phyloP scores from a whole-genome alignment of 2,329 filamentous ascomycete species.

The Trichoderma lentiforme region DNA sequence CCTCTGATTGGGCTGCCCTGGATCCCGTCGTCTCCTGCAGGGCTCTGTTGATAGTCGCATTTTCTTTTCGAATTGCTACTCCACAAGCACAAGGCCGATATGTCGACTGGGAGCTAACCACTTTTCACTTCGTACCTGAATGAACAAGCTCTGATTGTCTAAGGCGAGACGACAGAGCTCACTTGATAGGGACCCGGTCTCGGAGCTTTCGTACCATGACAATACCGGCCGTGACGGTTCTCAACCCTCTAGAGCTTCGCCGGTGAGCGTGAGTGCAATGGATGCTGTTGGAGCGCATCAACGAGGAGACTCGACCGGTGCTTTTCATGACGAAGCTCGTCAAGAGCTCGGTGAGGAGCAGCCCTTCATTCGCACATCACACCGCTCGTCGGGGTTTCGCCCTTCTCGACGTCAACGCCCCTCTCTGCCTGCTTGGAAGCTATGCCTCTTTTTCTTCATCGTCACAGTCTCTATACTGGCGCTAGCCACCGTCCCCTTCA shows the following conservation, averaged over 20 bases:
- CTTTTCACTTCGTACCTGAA: background rate
- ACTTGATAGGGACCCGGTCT: background rate
- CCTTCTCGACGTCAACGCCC: background rate
- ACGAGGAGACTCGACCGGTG: background rate
- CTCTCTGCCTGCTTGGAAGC: slow-evolving; percentile 15
- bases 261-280: slow-evolving; percentile 2
- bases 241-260: background rate
- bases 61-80: background rate
- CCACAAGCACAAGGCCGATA: background rate
- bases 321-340: background rate
- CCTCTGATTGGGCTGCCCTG: background rate
- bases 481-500: slow-evolving; percentile 24
- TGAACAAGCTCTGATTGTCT: background rate
- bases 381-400: background rate
- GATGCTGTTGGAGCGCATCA: background rate
- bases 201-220: background rate
- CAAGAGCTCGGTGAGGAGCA: slow-evolving; percentile 3
- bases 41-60: background rate
- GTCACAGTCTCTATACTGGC: slow-evolving; percentile 25
- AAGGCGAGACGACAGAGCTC: background rate
- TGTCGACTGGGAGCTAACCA: background rate
- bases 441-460: slow-evolving; percentile 24
- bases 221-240: background rate
- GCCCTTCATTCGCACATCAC: slow-evolving; percentile 5
- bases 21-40: background rate